These are phyloP conservation scores for Mortierella sp. DNA, from an alignment of 371 early-diverging fungal genomes.

Conservation along the genomic window DNA sequence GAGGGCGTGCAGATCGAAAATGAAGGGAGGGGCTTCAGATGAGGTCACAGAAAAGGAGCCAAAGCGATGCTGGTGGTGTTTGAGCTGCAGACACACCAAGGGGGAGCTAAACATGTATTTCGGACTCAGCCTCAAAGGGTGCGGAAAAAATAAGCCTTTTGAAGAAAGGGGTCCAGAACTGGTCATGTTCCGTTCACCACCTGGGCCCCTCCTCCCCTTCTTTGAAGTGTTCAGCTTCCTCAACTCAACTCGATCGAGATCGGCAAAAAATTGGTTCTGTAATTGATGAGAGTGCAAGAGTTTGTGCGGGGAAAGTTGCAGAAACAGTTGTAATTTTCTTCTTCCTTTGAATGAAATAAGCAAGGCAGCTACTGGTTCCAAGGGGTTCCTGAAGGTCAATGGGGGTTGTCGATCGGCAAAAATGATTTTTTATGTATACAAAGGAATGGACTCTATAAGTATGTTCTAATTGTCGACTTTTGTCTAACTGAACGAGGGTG, in stretches of 20 bases:
- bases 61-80: not conserved
- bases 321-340: too few relatives aligned
- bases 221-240: not conserved
- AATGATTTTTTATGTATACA: not conserved
- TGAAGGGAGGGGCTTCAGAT: too few relatives aligned
- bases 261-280: too few relatives aligned
- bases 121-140: not conserved
- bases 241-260: too few relatives aligned
- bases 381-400: not conserved
- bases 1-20: too few relatives aligned
- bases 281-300: not conserved
- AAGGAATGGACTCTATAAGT: not conserved
- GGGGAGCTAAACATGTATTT: not conserved
- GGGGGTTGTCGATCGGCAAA: not conserved
- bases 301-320: not conserved
- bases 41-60: constrained; percentile 7
- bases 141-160: not conserved
- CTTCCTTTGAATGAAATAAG: too few relatives aligned
- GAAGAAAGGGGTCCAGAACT: not conserved
- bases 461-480: not conserved
- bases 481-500: not conserved
- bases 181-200: not conserved
- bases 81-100: not conserved
- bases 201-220: not conserved
- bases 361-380: not conserved